Base-by-base conservation (phyloP, 768 basidiomycete species). In the Chalciporus pseudorubinellus region DNA sequence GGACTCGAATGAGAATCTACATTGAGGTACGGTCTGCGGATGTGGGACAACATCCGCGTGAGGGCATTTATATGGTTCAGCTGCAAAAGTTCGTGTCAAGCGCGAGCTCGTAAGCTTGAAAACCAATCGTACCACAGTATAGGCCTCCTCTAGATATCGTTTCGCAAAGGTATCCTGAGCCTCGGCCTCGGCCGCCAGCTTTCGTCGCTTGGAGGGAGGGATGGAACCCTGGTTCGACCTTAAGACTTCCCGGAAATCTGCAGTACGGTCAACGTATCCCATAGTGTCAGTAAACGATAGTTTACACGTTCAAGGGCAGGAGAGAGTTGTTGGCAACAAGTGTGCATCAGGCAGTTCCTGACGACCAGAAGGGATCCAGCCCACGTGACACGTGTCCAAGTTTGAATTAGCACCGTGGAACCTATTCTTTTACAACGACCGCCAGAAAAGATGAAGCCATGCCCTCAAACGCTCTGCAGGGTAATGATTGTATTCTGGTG, bases 21-120 rank as follows among this genome's bases (percentile, higher is more conserved):
- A 61, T 86, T 89, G 60, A 98, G 77, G 74, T 99, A 99, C 24
- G 95, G 83, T 48, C 86, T 84, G 13, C 94, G 84, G 52, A 98
- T 82, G 50, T 79, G 77, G 29, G 76, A 66, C 39, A 98, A 79
- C 79, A 95, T 85, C 41, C 78, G 80, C 22, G 79, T 79, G 51
- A 93, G 71, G 5, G 82, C 83, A 54, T 73, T 77, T 49, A 92
- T 85, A 57, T 90, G 88, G 56, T 80, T 82, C 22, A 93, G 70
- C 91, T 93, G 51, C 12, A 19, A 31, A 31, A 52, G 10, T 44
- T 40, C 22, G 36, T 33, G 22, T 55, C 42, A 55, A 51, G 24
- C 24, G 21, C 20, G 10, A 38, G 36, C 31, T 33, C 8, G 14
- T 24, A 28, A 18, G 38, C 21, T 20, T 6, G 13, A 31, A 47